These are phyloP conservation scores for Lasiodiplodia hormozganensis DNA, from an alignment of 2,329 filamentous ascomycete genomes.

Conservation along the genomic window DNA sequence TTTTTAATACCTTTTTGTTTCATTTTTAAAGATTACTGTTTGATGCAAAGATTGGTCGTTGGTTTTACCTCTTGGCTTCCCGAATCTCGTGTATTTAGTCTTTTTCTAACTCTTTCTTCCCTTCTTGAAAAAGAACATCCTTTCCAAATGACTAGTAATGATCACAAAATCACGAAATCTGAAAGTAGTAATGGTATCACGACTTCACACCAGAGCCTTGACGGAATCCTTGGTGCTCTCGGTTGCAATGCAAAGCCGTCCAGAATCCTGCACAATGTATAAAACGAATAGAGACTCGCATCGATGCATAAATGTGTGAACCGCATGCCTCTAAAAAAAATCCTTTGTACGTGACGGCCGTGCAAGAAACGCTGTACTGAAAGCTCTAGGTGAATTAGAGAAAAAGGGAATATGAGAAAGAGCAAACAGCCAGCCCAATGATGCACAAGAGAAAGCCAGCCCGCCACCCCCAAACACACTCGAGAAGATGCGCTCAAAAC, in stretches of 20 bases:
- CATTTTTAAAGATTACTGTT: not conserved
- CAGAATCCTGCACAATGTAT: not conserved
- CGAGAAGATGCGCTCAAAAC: not conserved
- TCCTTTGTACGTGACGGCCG: constrained; percentile 3
- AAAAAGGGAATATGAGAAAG: not conserved
- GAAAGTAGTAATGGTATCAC: constrained; percentile 19
- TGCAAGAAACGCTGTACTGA: not conserved
- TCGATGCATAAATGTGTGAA: not conserved
- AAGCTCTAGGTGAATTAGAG: not conserved
- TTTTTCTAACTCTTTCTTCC: not conserved
- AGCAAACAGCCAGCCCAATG: not conserved
- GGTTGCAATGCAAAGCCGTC: too few relatives aligned
- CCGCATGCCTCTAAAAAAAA: not conserved
- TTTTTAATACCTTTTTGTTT: constrained; percentile 7
- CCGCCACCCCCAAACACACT: not conserved
- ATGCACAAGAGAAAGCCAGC: not conserved
- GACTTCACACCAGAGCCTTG: not conserved
- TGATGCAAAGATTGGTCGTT: not conserved
- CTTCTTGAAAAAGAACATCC: constrained; percentile 2
- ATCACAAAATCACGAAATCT: not conserved
- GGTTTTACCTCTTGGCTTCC: not conserved
- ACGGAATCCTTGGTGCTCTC: not conserved
- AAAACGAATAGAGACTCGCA: not conserved
- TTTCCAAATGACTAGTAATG: not conserved
- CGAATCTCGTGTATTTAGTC: not conserved